Evolutionary conservation across 2,329 filamentous ascomycete genomes (phyloP).

Genomic region (Tolypocladium ovalisporum): DNA sequence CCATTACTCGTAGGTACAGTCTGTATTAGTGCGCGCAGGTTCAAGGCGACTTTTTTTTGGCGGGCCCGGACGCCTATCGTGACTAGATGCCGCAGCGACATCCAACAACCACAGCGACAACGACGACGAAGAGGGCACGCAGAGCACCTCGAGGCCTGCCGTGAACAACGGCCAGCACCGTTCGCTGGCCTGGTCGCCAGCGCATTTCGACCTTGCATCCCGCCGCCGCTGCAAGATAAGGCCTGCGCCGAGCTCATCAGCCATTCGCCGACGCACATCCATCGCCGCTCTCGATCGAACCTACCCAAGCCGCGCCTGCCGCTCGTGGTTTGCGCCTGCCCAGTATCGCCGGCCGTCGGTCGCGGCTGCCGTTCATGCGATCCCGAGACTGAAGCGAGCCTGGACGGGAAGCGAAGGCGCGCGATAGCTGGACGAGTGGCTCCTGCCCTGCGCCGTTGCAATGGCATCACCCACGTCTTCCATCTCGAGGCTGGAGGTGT

Average conservation of each 20-base stretch:
- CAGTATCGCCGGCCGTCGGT: neutral
- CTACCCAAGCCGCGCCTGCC: neutral
- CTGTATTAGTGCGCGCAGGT: neutral
- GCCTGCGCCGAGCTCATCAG: too few species aligned
- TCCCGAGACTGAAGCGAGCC: neutral
- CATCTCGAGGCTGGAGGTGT: conserved; percentile 30
- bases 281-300: neutral
- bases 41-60: neutral
- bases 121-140: neutral
- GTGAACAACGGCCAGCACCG: neutral
- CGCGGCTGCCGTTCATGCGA: neutral
- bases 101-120: neutral
- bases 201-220: neutral
- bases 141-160: neutral
- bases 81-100: neutral
- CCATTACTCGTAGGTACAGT: neutral
- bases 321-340: neutral
- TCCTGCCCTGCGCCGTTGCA: neutral
- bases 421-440: neutral
- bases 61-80: neutral
- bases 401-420: too few species aligned
- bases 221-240: too few species aligned
- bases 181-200: neutral
- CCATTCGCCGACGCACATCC: too few species aligned
- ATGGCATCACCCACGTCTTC: conserved; percentile 15